Conservation (phyloP, 2,329 filamentous ascomycete species). For the Paracoccidioides lutzii region DNA sequence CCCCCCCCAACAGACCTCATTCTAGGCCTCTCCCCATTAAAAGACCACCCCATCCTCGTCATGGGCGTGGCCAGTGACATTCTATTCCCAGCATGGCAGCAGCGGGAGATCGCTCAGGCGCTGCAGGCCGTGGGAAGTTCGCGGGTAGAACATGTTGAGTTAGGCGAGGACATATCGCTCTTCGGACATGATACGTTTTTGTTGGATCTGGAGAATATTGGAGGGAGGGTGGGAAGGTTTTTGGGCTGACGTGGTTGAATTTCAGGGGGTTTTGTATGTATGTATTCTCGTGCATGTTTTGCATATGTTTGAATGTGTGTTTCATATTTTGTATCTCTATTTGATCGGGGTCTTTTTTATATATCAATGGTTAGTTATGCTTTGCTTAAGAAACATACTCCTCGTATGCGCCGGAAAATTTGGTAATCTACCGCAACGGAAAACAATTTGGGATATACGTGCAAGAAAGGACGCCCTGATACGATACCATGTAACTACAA, state of each 20-base stretch:
- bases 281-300: neutral
- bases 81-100: conserved; percentile 95
- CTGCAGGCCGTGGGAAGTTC: conserved; percentile 65
- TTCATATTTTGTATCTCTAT: neutral
- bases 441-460: too few relatives aligned
- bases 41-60: conserved; percentile 69
- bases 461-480: too few relatives aligned
- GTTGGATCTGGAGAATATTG: conserved; percentile 82
- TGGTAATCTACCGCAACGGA: too few relatives aligned
- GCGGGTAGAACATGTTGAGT: conserved; percentile 72
- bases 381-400: too few relatives aligned
- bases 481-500: too few relatives aligned
- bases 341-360: neutral
- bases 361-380: too few relatives aligned
- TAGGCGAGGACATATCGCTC: conserved; percentile 84
- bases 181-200: conserved; percentile 97
- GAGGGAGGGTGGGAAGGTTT: conserved; percentile 69
- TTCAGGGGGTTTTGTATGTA: neutral
- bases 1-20: conserved; percentile 68
- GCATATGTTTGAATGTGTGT: neutral
- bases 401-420: too few relatives aligned
- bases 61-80: conserved; percentile 95
- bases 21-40: conserved; percentile 55
- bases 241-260: conserved; percentile 40
- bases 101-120: conserved; percentile 81